These are phyloP conservation scores for Paraphoma chrysanthemicola DNA, from an alignment of 2,329 filamentous ascomycete genomes.

Conservation along the genomic window DNA sequence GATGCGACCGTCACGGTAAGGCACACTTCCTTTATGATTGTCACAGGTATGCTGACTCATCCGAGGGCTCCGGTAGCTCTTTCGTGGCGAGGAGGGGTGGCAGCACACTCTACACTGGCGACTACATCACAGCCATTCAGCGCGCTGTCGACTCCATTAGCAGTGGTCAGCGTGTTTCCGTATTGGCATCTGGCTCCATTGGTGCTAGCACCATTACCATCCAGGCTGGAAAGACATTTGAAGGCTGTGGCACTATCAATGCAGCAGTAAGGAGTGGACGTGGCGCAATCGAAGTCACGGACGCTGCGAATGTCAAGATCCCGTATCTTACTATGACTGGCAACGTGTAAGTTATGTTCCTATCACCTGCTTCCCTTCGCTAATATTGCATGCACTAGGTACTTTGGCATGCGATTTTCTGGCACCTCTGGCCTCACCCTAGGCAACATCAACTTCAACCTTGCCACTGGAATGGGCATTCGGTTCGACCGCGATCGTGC, in stretches of 20 bases:
- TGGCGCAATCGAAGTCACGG: slow-evolving; percentile 62
- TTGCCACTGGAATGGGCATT: slow-evolving; percentile 62
- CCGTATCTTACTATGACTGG: slow-evolving; percentile 66
- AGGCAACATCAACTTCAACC: slow-evolving; percentile 62
- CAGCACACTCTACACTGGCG: slow-evolving; percentile 59
- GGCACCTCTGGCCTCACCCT: slow-evolving; percentile 58
- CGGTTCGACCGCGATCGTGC: slow-evolving; percentile 64
- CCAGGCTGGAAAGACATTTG: slow-evolving; percentile 62
- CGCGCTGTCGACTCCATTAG: slow-evolving; percentile 60
- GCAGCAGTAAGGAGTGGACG: slow-evolving; percentile 51
- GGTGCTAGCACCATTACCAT: slow-evolving; percentile 62
- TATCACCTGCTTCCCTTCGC: too few relatives aligned
- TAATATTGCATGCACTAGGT: too few relatives aligned
- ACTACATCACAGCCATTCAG: slow-evolving; percentile 64
- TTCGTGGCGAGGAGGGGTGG: slow-evolving; percentile 57
- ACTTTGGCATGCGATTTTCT: slow-evolving; percentile 65
- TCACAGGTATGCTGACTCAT: too few relatives aligned
- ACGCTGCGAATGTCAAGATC: slow-evolving; percentile 59
- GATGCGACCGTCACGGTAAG: slow-evolving; percentile 54
- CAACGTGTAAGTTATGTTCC: slow-evolving; percentile 49
- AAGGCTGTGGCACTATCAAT: slow-evolving; percentile 66
- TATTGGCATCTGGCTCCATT: slow-evolving; percentile 63
- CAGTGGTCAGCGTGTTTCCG: slow-evolving; percentile 60
- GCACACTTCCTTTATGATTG: neutral
- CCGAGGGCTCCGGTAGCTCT: slow-evolving; percentile 48